Evolutionary conservation across 441 rosid species (phyloP), one percentile per base, ranked within the genome.

Genomic region (Populus hybrid): DNA sequence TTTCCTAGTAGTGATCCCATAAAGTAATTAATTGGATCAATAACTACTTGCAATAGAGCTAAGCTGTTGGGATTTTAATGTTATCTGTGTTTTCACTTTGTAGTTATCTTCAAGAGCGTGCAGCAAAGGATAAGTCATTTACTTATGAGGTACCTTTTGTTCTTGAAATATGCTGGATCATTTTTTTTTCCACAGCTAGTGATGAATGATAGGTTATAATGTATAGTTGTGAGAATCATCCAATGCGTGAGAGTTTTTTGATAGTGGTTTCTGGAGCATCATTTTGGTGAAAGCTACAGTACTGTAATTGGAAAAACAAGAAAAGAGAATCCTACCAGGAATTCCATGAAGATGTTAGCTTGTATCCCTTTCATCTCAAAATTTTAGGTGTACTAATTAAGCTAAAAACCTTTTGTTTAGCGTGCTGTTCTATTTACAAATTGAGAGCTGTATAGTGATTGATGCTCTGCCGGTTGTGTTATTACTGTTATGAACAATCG

Each of bases 81-180:
- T 71, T 77, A 4, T 2, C 64, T 74, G 68, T 83, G 64, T 69
- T 79, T 71, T 79, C 75, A 18, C 77, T 84, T 79, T 91, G 87
- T 82, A 95, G 99, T 85, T 95, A n/a, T n/a, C n/a, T n/a, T n/a
- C n/a, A n/a, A n/a, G n/a, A n/a, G n/a, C n/a, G n/a, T n/a, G n/a
- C n/a, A 93, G 84, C 88, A 80, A 88, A 90, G 80, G 97, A 95
- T 85, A 89, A 89, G 72, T 87, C 87, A 75, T 93, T 93, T 90
- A 84, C 98, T 76, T 95, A 86, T 66, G 98, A 93, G 98, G 99
- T 93, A 81, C n/a, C 10, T 29, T 63, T 11, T 42, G n/a, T 18
- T 73, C 53, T 68, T 29, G 26, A 29, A 40, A 24, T 72, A 65
- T 68, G 45, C 3, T 73, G 42, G 26, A 40, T 50, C 42, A n/a